Conservation (phyloP, 768 basidiomycete species). For the Podaxis mareebaensis region DNA sequence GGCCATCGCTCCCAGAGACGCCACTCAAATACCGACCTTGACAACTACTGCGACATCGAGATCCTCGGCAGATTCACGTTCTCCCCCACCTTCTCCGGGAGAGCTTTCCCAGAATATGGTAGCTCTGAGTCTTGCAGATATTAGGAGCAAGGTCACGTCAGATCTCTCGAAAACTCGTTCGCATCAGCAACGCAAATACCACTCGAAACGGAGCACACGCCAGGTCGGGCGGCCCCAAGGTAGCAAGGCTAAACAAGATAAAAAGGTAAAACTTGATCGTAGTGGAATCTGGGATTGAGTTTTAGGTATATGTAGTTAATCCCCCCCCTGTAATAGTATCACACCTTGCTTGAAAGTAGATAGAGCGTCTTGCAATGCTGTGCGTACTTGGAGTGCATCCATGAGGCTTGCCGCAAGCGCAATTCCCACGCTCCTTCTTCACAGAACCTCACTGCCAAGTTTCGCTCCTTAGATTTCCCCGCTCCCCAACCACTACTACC, state of each 20-base stretch:
- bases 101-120: conserved; percentile 43
- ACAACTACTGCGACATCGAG: conserved; percentile 39
- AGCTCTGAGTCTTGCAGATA: conserved; percentile 40
- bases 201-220: conserved; percentile 68
- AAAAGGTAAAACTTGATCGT: conserved; percentile 58
- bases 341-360: no score
- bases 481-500: conserved; percentile 8
- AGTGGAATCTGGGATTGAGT: conserved; percentile 60
- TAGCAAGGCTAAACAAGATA: conserved; percentile 85
- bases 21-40: conserved; percentile 25
- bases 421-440: conserved; percentile 16
- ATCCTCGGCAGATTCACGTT: conserved; percentile 53
- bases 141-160: conserved; percentile 61
- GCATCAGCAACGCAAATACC: conserved; percentile 72
- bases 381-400: no score
- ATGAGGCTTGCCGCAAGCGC: not conserved
- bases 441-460: conserved; percentile 2
- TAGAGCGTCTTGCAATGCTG: no score
- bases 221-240: conserved; percentile 72
- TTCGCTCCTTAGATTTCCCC: not conserved
- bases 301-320: not conserved
- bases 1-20: not conserved
- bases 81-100: conserved; percentile 40
- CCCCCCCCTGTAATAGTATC: no score
- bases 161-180: conserved; percentile 62